These are phyloP conservation scores for Telopea speciosissima DNA, from an alignment of 177 flowering plant species.

Conservation along the genomic window DNA sequence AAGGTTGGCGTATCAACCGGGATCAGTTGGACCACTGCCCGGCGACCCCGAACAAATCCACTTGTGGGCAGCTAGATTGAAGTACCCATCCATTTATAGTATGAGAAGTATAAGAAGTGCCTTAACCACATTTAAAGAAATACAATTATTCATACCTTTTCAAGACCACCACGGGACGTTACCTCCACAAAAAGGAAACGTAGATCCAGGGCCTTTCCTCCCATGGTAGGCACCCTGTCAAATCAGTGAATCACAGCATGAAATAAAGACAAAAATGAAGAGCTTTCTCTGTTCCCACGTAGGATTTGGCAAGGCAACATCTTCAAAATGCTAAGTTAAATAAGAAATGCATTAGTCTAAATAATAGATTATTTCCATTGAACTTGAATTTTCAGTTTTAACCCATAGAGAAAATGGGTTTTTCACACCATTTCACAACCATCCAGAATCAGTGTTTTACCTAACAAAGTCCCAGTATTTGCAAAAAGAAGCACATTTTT, in stretches of 20 bases:
- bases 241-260: neutral
- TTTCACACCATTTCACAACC: neutral
- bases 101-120: neutral
- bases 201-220: conserved; percentile 68
- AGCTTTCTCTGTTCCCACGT: neutral
- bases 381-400: neutral
- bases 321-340: neutral
- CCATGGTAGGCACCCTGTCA: conserved; percentile 65
- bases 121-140: neutral
- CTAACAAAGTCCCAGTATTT: neutral
- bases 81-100: too few relatives aligned
- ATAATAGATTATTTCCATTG: neutral
- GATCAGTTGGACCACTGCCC: too few relatives aligned
- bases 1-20: too few relatives aligned
- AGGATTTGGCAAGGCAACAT: neutral
- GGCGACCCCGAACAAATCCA: too few relatives aligned
- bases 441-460: neutral
- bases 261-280: neutral
- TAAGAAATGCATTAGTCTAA: neutral
- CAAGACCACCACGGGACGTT: conserved; percentile 81
- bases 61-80: too few relatives aligned
- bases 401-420: neutral
- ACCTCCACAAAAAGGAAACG: conserved; percentile 78
- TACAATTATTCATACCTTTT: conserved; percentile 47
- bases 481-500: too few relatives aligned